A percentile compares a stretch with the other conserved stretches of the same genome.
Evolutionary conservation across 2,329 filamentous ascomycete genomes (phyloP).

Genomic region (Ophiosphaerella korrae): DNA sequence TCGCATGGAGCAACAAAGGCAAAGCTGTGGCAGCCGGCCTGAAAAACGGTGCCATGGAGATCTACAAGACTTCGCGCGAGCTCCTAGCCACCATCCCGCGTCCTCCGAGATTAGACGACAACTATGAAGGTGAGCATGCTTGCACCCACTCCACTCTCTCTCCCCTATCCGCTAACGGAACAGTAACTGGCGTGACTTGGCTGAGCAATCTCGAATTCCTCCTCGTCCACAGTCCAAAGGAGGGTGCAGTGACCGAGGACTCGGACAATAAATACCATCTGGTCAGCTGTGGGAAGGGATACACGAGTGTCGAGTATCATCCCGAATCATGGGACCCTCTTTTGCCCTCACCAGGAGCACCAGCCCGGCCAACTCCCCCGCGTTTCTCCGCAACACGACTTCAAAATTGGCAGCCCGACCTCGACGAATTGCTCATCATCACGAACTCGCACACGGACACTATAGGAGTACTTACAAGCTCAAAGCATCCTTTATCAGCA

Average conservation of each 20-base stretch:
- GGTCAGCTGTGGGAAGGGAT: constrained; percentile 68
- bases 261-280: constrained; percentile 72
- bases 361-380: constrained; percentile 65
- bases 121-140: constrained; percentile 55
- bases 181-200: constrained; percentile 81
- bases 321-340: constrained; percentile 65
- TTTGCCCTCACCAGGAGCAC: constrained; percentile 49
- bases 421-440: constrained; percentile 82
- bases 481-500: constrained; percentile 68
- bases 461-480: constrained; percentile 76
- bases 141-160: too few relatives aligned
- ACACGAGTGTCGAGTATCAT: constrained; percentile 70
- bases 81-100: constrained; percentile 79
- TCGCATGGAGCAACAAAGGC: constrained; percentile 89
- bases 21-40: constrained; percentile 91
- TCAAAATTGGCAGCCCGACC: constrained; percentile 76
- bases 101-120: constrained; percentile 68
- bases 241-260: constrained; percentile 49
- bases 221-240: constrained; percentile 64
- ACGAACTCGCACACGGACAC: constrained; percentile 81
- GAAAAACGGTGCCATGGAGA: constrained; percentile 76
- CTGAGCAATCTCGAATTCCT: constrained; percentile 87
- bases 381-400: constrained; percentile 80
- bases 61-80: constrained; percentile 82
- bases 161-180: too few relatives aligned